Percentiles rank a stretch among this genome's conserved stretches.
Conservation (phyloP, 495 filamentous ascomycete species). For the Aspergillus kassunensis region DNA sequence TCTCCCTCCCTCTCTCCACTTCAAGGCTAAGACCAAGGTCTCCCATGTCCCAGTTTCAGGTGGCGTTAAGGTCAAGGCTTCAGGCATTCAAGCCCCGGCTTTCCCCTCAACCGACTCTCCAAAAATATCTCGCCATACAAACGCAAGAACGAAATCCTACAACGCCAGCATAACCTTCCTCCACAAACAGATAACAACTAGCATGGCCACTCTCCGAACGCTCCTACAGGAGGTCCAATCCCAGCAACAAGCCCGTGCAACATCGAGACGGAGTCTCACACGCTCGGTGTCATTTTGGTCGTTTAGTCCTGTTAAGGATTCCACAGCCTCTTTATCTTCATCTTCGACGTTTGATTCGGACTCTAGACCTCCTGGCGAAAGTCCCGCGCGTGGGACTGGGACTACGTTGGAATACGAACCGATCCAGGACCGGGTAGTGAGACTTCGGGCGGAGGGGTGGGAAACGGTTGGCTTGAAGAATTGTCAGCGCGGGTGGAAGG, state of each 20-base stretch:
- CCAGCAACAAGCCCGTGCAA: slow-evolving; percentile 25
- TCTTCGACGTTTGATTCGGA: background rate
- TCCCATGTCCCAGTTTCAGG: no score
- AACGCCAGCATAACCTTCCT: slow-evolving; percentile 26
- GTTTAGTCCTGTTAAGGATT: slow-evolving; percentile 26
- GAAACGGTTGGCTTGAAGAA: slow-evolving; percentile 31
- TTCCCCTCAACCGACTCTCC: background rate
- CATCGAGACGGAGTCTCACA: slow-evolving; percentile 13
- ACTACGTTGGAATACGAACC: slow-evolving; percentile 32
- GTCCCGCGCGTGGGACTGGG: no score
- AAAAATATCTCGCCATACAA: background rate
- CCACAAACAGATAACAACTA: slow-evolving; percentile 22
- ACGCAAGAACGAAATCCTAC: slow-evolving; percentile 12
- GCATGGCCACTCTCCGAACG: slow-evolving; percentile 19
- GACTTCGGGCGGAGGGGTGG: slow-evolving; percentile 34
- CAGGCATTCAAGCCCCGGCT: background rate
- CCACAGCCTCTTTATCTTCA: background rate
- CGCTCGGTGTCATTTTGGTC: slow-evolving; percentile 41
- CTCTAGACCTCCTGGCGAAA: background rate
- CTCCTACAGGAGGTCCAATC: slow-evolving; percentile 23
- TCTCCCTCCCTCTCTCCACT: no score
- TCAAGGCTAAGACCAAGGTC: no score
- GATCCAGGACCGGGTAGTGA: slow-evolving; percentile 31
- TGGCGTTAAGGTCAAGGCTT: no score
- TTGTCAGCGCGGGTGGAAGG: slow-evolving; percentile 33